These are phyloP conservation scores for Debaryomycetaceae sp. DNA, from an alignment of 1,139 yeast species.

Conservation along the genomic window DNA sequence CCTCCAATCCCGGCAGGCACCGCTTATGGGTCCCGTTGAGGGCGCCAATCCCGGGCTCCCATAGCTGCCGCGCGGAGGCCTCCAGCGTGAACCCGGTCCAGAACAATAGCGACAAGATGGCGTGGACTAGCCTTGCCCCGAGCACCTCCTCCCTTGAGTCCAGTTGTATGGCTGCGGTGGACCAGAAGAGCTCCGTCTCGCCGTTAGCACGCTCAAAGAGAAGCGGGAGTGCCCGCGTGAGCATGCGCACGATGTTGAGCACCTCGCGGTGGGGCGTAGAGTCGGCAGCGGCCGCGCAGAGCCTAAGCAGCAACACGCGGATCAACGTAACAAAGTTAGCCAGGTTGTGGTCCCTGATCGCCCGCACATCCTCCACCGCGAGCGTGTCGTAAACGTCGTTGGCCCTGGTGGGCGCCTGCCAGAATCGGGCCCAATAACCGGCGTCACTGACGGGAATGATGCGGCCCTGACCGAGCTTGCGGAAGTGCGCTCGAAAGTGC, in stretches of 20 bases:
- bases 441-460: conserved; percentile 41
- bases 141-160: background rate
- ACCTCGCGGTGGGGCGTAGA: conserved; percentile 14
- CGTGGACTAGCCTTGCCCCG: conserved; percentile 3
- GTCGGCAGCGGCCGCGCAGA: conserved; percentile 11
- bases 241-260: conserved; percentile 59
- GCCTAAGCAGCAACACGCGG: conserved; percentile 25
- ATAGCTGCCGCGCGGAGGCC: conserved; percentile 21
- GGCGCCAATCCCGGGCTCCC: conserved; percentile 79
- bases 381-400: conserved; percentile 56
- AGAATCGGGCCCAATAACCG: conserved; percentile 48
- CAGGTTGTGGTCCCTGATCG: conserved; percentile 54
- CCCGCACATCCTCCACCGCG: conserved; percentile 53
- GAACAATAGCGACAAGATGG: conserved; percentile 40
- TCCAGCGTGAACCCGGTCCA: conserved; percentile 56
- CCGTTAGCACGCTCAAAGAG: conserved; percentile 46
- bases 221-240: conserved; percentile 66
- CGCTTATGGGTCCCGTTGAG: conserved; percentile 30
- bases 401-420: conserved; percentile 25
- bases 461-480: conserved; percentile 55
- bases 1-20: conserved; percentile 51
- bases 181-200: conserved; percentile 28
- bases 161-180: background rate
- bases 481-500: conserved; percentile 57
- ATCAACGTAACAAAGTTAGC: conserved; percentile 55